Conservation (phyloP, 2,329 filamentous ascomycete species). For the Leptographium lundbergii region DNA sequence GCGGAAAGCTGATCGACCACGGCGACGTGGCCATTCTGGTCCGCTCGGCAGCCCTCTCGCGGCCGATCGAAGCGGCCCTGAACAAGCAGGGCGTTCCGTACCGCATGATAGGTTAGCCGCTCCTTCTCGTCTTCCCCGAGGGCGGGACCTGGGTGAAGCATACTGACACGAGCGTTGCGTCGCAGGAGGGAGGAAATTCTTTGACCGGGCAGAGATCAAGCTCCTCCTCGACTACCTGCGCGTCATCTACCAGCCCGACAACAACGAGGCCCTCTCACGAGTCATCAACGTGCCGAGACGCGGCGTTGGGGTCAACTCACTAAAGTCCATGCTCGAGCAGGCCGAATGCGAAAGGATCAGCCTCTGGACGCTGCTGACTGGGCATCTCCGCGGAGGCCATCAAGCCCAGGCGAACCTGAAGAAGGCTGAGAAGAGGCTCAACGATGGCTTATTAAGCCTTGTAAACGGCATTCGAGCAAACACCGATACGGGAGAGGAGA, state of each 20-base stretch:
- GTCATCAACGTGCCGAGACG: conserved; percentile 77
- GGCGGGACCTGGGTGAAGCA: background rate
- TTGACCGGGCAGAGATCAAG: conserved; percentile 82
- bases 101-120: conserved; percentile 60
- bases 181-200: conserved; percentile 65
- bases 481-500: background rate
- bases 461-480: conserved; percentile 13
- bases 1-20: conserved; percentile 57
- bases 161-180: background rate
- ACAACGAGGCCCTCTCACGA: conserved; percentile 73
- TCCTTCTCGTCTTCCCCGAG: conserved; percentile 11
- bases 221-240: conserved; percentile 78
- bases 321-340: conserved; percentile 63
- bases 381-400: conserved; percentile 38
- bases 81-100: conserved; percentile 76
- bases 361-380: conserved; percentile 60
- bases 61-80: conserved; percentile 73
- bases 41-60: conserved; percentile 70
- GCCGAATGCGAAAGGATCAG: conserved; percentile 57
- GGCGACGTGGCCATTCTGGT: conserved; percentile 79
- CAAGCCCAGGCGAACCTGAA: conserved; percentile 36
- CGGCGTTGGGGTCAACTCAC: conserved; percentile 66
- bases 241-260: conserved; percentile 70
- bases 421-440: conserved; percentile 40
- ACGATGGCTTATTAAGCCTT: conserved; percentile 32